These are phyloP conservation scores for Neostapfia colusana DNA, from an alignment of 176 grass and related monocot genomes.

Conservation along the genomic window DNA sequence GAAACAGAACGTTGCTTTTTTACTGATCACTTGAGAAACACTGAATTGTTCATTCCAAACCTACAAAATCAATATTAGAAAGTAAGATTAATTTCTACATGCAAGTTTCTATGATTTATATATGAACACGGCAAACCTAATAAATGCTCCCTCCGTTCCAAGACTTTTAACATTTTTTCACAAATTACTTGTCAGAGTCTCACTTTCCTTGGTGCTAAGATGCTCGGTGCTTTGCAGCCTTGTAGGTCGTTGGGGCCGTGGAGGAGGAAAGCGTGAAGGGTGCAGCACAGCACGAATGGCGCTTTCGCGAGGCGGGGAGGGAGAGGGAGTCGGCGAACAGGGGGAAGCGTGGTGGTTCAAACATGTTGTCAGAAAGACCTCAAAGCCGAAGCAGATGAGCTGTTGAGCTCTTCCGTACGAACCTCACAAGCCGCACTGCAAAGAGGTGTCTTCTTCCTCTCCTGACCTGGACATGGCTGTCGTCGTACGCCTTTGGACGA, in stretches of 20 bases:
- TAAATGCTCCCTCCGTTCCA: no score
- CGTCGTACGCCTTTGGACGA: background rate
- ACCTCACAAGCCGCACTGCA: conserved; percentile 7
- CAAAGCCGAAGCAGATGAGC: conserved; percentile 22
- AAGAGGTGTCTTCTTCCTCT: conserved; percentile 6
- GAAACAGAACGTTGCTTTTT: conserved; percentile 4
- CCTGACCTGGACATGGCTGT: background rate
- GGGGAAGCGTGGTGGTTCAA: conserved; percentile 24
- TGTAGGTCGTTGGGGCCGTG: background rate
- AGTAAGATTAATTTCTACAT: background rate
- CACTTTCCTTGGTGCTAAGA: background rate
- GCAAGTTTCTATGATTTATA: background rate
- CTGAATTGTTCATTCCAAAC: background rate
- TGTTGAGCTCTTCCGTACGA: conserved; percentile 37
- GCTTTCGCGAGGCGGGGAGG: conserved; percentile 28
- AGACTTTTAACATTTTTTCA: no score
- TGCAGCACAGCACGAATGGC: conserved; percentile 36
- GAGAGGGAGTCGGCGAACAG: conserved; percentile 5
- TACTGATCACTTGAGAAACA: background rate
- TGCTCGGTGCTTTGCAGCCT: conserved; percentile 13
- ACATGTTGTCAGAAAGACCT: conserved; percentile 30
- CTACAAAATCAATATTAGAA: background rate
- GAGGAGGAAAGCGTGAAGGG: background rate
- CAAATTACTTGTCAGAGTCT: no score
- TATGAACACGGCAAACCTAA: background rate